These are phyloP conservation scores for Fraxinus platypoda DNA, from an alignment of 305 asterid species.

Conservation along the genomic window DNA sequence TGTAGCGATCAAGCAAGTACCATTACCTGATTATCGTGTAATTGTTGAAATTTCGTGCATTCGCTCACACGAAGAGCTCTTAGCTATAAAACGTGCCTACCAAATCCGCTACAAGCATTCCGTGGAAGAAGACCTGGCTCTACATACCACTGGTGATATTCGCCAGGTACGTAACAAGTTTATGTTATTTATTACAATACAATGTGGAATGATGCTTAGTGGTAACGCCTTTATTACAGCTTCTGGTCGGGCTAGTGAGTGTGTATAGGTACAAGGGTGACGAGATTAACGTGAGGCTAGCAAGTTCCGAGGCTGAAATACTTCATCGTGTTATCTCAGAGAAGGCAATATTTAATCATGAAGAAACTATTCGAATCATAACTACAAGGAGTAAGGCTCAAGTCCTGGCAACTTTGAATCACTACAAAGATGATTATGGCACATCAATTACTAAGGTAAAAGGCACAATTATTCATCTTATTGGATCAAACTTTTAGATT, in stretches of 20 bases:
- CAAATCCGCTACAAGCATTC: conserved; percentile 63
- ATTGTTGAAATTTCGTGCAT: conserved; percentile 50
- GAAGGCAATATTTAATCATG: conserved; percentile 43
- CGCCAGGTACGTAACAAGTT: conserved; percentile 50
- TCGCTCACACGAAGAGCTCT: conserved; percentile 54
- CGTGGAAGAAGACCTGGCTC: conserved; percentile 71
- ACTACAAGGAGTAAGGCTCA: conserved; percentile 74
- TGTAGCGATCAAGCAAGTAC: conserved; percentile 46
- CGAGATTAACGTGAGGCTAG: conserved; percentile 51
- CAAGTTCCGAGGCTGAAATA: conserved; percentile 48
- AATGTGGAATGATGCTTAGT: neutral
- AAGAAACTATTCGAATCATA: conserved; percentile 58
- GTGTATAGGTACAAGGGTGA: conserved; percentile 57
- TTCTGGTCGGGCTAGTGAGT: conserved; percentile 57
- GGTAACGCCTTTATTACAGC: conserved; percentile 20
- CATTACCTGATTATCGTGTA: conserved; percentile 40
- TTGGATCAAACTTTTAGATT: neutral
- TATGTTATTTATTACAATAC: neutral
- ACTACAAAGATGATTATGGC: conserved; percentile 61
- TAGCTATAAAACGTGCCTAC: conserved; percentile 67
- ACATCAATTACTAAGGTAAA: conserved; percentile 69
- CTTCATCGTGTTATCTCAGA: conserved; percentile 44
- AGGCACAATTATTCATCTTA: neutral
- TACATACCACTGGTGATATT: conserved; percentile 46
- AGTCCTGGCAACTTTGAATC: conserved; percentile 59